Conservation (phyloP, 1,139 yeast genomes). For the Nadsonia starkeyi-henricii region DNA sequence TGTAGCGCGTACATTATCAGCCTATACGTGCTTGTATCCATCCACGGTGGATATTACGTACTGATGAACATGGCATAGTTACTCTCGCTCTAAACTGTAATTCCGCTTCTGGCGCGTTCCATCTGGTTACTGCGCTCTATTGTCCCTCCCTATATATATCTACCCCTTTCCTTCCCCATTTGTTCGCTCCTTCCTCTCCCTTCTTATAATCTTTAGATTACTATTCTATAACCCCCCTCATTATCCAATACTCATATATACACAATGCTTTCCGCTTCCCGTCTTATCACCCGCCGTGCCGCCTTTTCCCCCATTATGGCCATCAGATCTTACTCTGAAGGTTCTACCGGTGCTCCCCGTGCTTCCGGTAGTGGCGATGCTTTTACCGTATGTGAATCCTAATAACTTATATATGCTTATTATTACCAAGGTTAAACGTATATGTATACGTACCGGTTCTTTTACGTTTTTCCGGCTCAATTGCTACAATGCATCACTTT, state of each 20-base stretch:
- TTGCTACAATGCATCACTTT: too few species aligned
- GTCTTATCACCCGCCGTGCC: constrained; percentile 6
- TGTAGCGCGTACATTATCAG: too few species aligned
- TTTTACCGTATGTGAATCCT: constrained; percentile 31
- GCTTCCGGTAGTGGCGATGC: constrained; percentile 35
- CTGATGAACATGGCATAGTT: too few species aligned
- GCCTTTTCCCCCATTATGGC: constrained; percentile 13
- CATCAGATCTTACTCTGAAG: constrained; percentile 37
- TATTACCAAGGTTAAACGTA: background rate
- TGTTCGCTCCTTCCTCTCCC: background rate
- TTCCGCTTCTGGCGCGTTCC: background rate
- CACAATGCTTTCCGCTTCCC: constrained; percentile 10
- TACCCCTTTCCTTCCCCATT: background rate
- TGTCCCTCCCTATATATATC: background rate
- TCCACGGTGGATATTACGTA: too few species aligned
- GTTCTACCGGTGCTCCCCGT: constrained; percentile 43
- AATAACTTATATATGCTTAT: background rate
- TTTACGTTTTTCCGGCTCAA: too few species aligned
- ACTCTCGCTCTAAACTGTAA: too few species aligned
- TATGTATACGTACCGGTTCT: too few species aligned
- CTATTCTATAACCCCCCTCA: background rate
- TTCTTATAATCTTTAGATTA: background rate
- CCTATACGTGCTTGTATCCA: too few species aligned
- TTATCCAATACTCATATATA: constrained; percentile 2
- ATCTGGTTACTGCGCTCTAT: background rate